A percentile compares a stretch with the other conserved stretches of the same genome.
These are phyloP conservation scores for Mycena amicta DNA, from an alignment of 768 basidiomycete genomes.

Conservation along the genomic window DNA sequence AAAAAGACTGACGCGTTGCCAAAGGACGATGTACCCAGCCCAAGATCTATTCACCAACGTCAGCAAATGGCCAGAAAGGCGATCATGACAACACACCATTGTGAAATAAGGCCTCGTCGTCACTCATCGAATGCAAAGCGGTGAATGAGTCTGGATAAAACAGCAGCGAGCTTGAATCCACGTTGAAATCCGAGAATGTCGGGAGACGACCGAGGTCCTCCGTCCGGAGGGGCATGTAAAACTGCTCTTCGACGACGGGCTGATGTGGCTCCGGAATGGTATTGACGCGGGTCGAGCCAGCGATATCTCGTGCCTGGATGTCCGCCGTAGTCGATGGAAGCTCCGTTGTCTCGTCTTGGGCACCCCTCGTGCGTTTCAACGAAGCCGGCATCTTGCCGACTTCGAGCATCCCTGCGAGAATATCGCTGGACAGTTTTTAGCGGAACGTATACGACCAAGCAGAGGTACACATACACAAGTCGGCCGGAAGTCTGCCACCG, in stretches of 20 bases:
- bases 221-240: constrained; percentile 15
- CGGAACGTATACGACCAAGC: not conserved
- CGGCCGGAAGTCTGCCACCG: constrained; percentile 20
- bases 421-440: constrained; percentile 10
- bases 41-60: too few species aligned
- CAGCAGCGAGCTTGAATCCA: constrained; percentile 15
- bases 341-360: not conserved
- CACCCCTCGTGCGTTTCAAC: constrained; percentile 13
- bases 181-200: constrained; percentile 11
- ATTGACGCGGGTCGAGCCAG: not conserved
- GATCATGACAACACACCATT: too few species aligned
- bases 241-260: constrained; percentile 11
- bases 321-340: not conserved
- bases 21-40: too few species aligned
- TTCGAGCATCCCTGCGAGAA: constrained; percentile 12
- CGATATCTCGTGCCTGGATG: constrained; percentile 1
- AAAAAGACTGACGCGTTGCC: too few species aligned
- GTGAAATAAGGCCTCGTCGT: not conserved
- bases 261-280: not conserved
- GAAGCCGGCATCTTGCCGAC: constrained; percentile 1
- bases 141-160: constrained; percentile 3
- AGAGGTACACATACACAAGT: constrained; percentile 1
- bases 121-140: not conserved
- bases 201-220: constrained; percentile 16
- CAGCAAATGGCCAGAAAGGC: too few species aligned